Conservation (phyloP, 1,284 basidiomycete genomes). For the Ustilago xerochloae region DNA sequence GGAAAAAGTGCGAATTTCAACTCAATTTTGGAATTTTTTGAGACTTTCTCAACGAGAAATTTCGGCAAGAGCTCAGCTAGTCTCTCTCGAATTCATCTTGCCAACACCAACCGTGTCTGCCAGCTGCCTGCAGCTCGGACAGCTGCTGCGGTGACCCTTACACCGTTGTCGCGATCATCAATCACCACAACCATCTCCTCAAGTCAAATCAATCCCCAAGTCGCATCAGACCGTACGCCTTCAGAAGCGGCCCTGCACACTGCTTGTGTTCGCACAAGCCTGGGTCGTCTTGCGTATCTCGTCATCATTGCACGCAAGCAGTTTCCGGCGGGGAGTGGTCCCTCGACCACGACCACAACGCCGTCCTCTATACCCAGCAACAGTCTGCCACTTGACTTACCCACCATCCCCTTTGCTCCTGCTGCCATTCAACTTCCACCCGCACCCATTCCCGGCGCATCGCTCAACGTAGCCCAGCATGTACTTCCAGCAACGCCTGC, state of each 20-base stretch:
- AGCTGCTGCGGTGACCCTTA: conserved; percentile 17
- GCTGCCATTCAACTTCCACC: conserved; percentile 9
- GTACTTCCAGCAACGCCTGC: not conserved
- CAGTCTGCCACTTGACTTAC: not conserved
- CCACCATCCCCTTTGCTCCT: not conserved
- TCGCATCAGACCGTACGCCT: conserved; percentile 2
- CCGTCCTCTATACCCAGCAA: conserved; percentile 2
- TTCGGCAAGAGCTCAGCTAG: too few relatives aligned
- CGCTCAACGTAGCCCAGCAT: conserved; percentile 9
- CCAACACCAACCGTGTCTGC: not conserved
- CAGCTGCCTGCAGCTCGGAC: not conserved
- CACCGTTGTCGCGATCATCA: conserved; percentile 2
- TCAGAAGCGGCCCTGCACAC: conserved; percentile 21
- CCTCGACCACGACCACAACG: conserved; percentile 32
- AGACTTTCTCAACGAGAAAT: not conserved
- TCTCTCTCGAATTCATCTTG: too few relatives aligned
- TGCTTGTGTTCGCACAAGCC: conserved; percentile 47
- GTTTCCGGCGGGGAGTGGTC: conserved; percentile 38
- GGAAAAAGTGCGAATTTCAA: not conserved
- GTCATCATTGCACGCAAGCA: conserved; percentile 50
- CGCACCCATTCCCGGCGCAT: conserved; percentile 8
- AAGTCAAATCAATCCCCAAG: not conserved
- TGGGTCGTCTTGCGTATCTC: conserved; percentile 28
- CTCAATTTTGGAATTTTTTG: not conserved
- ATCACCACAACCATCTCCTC: conserved; percentile 11